Evolutionary conservation across 2,329 filamentous ascomycete species (phyloP), one percentile per base, ranked within the genome.

Genomic region (Penicillium sp.): DNA sequence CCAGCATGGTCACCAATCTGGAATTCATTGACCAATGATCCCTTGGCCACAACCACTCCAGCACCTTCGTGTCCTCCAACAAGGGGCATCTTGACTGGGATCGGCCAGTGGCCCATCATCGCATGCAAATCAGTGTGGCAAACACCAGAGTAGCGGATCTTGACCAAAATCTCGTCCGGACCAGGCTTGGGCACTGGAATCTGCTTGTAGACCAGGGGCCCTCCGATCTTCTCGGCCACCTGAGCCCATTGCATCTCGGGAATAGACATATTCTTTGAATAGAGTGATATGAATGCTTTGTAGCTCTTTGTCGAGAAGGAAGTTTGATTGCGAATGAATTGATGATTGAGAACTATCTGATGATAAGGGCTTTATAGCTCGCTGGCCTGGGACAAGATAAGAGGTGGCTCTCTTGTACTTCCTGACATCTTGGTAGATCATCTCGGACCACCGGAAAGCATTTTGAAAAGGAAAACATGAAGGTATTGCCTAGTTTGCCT

Each of bases 211-310:
- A 73, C 71, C 19, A 76, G 82, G 83, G 89, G 87, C 59, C 89
- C 89, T 69, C 91, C 92, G 58, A 85, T 88, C 84, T 92, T 87
- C 80, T 96, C 91, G 70, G 94, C 85, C 71, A 98, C 91, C 81
- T 95, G 91, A 56, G 94, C 94, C 92, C 90, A 95, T 84, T 98
- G 94, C 79, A 89, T 89, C 59, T 85, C 86, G 63, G 93, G 93
- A 72, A 97, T 85, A 28, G 3, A 50, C 24, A 50, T 50, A 7
- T 50, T 50, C 15, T n/a, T 26, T 50, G 45, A n/a, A 50, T 28
- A 19, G 2, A 50, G 30, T 17, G 28, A 28, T 28, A 4, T 13
- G 64, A 56, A 44, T 28, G 44, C 44, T 47, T 24, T 17, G 9
- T 9, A 28, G 44, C 24, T 47, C 15, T 60, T 62, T 68, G 9